Base-by-base conservation (phyloP, 805 yeast genomes). In the Saccharomycopsis vini region DNA sequence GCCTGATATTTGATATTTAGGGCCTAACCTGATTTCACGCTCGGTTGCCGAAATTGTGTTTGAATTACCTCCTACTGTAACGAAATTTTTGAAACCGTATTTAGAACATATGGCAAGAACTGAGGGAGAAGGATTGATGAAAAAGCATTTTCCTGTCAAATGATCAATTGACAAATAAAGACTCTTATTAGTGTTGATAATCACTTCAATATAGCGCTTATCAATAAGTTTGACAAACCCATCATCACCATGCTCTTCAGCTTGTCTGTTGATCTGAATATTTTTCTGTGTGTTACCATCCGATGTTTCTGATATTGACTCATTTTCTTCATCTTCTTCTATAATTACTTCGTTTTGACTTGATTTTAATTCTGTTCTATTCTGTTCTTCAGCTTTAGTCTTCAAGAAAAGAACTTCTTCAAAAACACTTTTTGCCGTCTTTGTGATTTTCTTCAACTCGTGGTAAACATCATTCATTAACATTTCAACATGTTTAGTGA, bases 121-220 rank as follows among this genome's bases (percentile, higher is more conserved):
- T n/a, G 49, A 49, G n/a, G 52, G 49, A n/a, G 45, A 40, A 7
- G 52, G 52, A 37, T 45, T 45, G 15, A 42, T 36, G 16, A 45
- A 46, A 31, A 49, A 49, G 10, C 23, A 34, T 29, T 22, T 33
- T 10, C 52, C 52, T 9, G 50, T 49, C 18, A 49, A 38, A 32
- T 45, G 40, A 26, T 49, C 52, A 15, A 49, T 43, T 2, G 50
- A 43, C 15, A 26, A 43, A 12, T 30, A 20, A 20, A 49, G 26
- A 7, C 40, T 19, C 29, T 49, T 49, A 12, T 43, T 28, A 36
- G 33, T 39, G 22, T 40, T 42, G 7, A 49, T 18, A 12, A 30
- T 36, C 19, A 49, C 35, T 4, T 34, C 24, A 5, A 49, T 7
- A 21, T 48, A 39, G 20, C 41, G 24, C 7, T 42, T 33, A 33